Evolutionary conservation across 2,329 filamentous ascomycete species (phyloP).

Genomic region (Aspergillus sp.): DNA sequence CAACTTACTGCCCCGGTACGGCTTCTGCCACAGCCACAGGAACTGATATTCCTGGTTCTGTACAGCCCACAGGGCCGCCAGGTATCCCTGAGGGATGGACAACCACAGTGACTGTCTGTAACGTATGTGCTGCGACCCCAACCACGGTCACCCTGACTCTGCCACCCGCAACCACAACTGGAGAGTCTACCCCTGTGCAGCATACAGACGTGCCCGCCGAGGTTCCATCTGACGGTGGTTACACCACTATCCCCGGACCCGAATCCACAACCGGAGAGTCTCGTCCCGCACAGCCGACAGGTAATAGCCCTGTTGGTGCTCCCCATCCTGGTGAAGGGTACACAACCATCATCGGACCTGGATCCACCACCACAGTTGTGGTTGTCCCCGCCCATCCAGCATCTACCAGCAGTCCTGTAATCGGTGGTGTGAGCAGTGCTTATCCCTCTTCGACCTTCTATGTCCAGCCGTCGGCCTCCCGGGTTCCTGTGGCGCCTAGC

Average conservation of each 20-base stretch:
- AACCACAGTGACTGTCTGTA: constrained; percentile 42
- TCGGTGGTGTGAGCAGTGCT: constrained; percentile 3
- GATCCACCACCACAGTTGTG: constrained; percentile 4
- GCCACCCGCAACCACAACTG: constrained; percentile 18
- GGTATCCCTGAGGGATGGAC: constrained; percentile 39
- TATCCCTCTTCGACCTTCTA: constrained; percentile 18
- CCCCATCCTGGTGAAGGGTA: not conserved
- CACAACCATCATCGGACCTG: not conserved
- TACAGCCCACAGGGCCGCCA: constrained; percentile 12
- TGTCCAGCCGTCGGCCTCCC: constrained; percentile 11
- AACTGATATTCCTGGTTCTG: constrained; percentile 20
- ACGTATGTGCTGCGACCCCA: constrained; percentile 37
- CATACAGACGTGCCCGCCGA: constrained; percentile 5
- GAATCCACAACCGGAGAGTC: not conserved
- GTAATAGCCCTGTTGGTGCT: not conserved
- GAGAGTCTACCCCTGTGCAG: not conserved
- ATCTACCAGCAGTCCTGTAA: constrained; percentile 8
- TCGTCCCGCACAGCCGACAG: not conserved
- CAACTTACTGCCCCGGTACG: constrained; percentile 37
- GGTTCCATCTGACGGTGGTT: not conserved
- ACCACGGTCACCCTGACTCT: constrained; percentile 40
- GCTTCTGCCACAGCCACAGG: constrained; percentile 28
- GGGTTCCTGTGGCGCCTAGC: constrained; percentile 11
- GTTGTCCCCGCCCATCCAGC: not conserved
- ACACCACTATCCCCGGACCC: not conserved